These are phyloP conservation scores for Pestalotiopsis sp. DNA, from an alignment of 2,329 filamentous ascomycete genomes.

Conservation along the genomic window DNA sequence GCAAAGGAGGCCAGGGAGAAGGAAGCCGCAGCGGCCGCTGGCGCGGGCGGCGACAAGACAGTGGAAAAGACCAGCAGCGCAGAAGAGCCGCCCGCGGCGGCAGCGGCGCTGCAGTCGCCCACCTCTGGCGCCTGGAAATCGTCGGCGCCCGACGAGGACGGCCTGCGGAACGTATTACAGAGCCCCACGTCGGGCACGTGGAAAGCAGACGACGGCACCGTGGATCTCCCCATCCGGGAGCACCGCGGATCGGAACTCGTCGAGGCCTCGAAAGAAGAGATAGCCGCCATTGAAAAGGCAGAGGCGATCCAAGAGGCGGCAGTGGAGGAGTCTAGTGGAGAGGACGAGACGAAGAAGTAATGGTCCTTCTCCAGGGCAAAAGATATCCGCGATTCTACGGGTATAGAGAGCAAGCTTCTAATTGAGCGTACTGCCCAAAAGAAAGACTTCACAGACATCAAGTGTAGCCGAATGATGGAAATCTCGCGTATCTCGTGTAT, in stretches of 20 bases:
- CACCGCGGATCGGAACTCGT: slow-evolving; percentile 33
- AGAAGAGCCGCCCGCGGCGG: slow-evolving; percentile 13
- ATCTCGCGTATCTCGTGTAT: slow-evolving; percentile 4
- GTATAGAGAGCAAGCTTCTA: background rate
- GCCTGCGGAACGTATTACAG: slow-evolving; percentile 39
- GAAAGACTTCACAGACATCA: background rate
- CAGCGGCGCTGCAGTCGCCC: slow-evolving; percentile 46
- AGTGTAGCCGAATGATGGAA: background rate
- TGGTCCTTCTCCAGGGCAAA: slow-evolving; percentile 5
- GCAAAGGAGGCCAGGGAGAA: slow-evolving; percentile 20
- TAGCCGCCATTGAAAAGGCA: slow-evolving; percentile 41
- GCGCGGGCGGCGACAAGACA: slow-evolving; percentile 7
- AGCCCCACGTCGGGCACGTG: slow-evolving; percentile 45
- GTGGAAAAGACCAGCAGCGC: slow-evolving; percentile 17
- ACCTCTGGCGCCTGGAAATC: slow-evolving; percentile 45
- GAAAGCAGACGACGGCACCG: slow-evolving; percentile 34
- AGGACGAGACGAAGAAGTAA: slow-evolving; percentile 33
- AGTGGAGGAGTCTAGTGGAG: slow-evolving; percentile 36
- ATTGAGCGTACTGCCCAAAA: background rate
- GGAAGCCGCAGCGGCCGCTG: slow-evolving; percentile 12
- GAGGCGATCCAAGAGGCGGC: slow-evolving; percentile 43
- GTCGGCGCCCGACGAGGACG: slow-evolving; percentile 22
- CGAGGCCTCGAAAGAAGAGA: slow-evolving; percentile 38
- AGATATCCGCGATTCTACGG: background rate
- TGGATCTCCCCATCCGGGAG: slow-evolving; percentile 24